Base-by-base conservation (phyloP, 495 filamentous ascomycete species). In the Cudoniella acicularis region DNA sequence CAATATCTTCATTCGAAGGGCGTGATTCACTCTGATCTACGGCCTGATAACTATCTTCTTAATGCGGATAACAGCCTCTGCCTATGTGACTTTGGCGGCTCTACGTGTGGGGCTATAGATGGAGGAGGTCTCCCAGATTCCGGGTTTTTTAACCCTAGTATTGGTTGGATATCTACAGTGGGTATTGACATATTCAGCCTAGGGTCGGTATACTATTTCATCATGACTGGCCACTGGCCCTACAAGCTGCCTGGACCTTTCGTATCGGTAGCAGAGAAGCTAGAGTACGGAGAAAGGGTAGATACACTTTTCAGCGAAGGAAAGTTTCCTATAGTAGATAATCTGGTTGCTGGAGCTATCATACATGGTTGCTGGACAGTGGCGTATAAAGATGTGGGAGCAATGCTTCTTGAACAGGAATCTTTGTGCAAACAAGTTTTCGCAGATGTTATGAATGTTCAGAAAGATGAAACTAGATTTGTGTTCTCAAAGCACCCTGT, bases 21-120 rank as follows among this genome's bases (percentile, higher is more conserved):
- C 45, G 27, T 65, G 1, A 59, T 65, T 4, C 63, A 65, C 45
- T 65, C 52, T 13, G 54, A 65, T 47, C 9, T 65, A 16, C 45
- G 63, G 6, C 53, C 57, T 10, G 41, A 52, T 1, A 65, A 65
- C 41, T 40, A 47, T 10, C 45, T 65, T 17, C 60, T 65, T 2
- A 40, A 65, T 47, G 40, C 41, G 11, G 60, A 56, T 13, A 30
- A 6, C 40, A 8, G 42, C 21, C 48, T 65, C n/a, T 18, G 2
- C 17, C 60, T 65, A 13, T 56, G 52, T 30, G 63, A 65, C 46
- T 65, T 65, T 59, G 60, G 63, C 21, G 63, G 63, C 3, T 58
- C 63, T 4, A 65, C 41, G 48, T 65, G 63, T 42, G 42, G 24
- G 13, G 54, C 45, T 43, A 43, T 63, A 26, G 61, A 53, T 36